Evolutionary conservation across 2,329 filamentous ascomycete species (phyloP), one percentile per base, ranked within the genome.

Genomic region (Falciphora oryzae): DNA sequence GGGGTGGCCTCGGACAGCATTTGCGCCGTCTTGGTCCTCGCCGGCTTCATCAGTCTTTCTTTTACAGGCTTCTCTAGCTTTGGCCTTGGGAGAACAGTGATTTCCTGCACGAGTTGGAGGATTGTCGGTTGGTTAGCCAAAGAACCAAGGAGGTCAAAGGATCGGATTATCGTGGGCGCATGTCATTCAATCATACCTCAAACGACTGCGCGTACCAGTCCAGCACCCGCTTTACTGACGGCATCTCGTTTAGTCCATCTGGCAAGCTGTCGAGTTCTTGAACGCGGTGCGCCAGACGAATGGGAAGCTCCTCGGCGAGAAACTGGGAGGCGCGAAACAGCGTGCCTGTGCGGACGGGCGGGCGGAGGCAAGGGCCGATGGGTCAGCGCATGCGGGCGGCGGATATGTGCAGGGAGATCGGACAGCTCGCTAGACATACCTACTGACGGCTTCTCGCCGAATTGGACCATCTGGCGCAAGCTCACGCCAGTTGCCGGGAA

Each of bases 141-240:
- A 27, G 16, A 29, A n/a, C 6, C 1, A 16, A 35, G 53, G 31
- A 29, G 56, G 18, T 13, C 11, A 32, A 27, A 22, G 16, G 28
- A 10, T 7, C 25, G 31, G 29, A 16, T 7, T 2, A 16, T 57
- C 6, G 8, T 28, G 18, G n/a, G n/a, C 28, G 22, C 18, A 4
- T 16, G 25, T 13, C 6, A 31, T 57, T 3, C 22, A 28, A 31
- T 32, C 85, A 71, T 85, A 97, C 93, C 87, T 99, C 95, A 74
- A 99, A 99, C 63, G 95, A 99, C 80, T 99, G 95, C 68, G 94
- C 95, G 77, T 99, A 99, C 95, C 95, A 99, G 74, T 98, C 93
- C 76, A 93, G 90, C 70, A 99, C 95, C 73, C 89, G 92, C 76
- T 89, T 89, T 70, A 99, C 97, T 14, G 95, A 98, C 56, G 93